Evolutionary conservation across 768 basidiomycete genomes (phyloP), one percentile per base, ranked within the genome.

Genomic region (Podaxis pistillaris): DNA sequence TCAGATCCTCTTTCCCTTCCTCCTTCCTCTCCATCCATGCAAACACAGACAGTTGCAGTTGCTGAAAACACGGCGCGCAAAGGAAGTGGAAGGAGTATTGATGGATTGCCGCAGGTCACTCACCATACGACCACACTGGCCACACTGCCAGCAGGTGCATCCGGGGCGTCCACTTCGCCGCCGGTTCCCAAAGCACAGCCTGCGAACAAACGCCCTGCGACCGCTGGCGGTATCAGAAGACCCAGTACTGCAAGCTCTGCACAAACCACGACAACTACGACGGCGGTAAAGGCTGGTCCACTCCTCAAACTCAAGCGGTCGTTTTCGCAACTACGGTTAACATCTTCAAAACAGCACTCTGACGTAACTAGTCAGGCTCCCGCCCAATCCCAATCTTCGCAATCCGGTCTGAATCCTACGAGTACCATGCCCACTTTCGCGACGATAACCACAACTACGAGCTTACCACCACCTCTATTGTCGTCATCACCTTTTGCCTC

Each of bases 241-340:
- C 54, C 61, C 11, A 56, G 53, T 40, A 62, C 54, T 28, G 55
- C 53, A 13, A 56, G 36, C 36, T 47, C 61, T 28, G 15, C 22
- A 26, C 33, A 38, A 49, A 49, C 53, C 24, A 55, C 54, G 12
- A 30, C 52, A n/a, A 61, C 22, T 8, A 55, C n/a, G 19, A 19
- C 54, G 28, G 38, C 56, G 28, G n/a, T 46, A 5, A 60, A 60
- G 49, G 8, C 54, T 15, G 46, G 58, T 15, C 28, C 64, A 4
- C 15, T 64, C 37, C 56, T 61, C 60, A 64, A 60, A 15, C 53
- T 44, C 44, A 64, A 64, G 51, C 59, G 55, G 26, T 64, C 64
- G 19, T 56, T 56, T 33, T 56, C 61, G 2, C 61, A 62, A 24
- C 38, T 62, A 19, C 60, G 60, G 36, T 47, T 54, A 30, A 33